Base-by-base conservation (phyloP, 768 basidiomycete genomes). In the Trichaptum fuscoviolaceum region DNA sequence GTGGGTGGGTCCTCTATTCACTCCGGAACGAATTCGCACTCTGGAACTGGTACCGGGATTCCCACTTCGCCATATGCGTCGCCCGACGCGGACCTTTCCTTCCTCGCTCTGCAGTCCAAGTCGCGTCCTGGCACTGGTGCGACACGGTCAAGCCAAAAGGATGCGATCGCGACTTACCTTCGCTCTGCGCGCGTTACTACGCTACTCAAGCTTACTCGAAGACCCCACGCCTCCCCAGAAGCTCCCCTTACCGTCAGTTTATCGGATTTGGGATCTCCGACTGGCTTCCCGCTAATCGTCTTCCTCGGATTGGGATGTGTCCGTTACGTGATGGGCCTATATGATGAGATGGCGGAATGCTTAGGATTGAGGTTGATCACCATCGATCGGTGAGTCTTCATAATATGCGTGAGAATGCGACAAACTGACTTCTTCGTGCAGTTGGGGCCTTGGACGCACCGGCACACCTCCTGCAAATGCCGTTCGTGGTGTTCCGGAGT, bases 231-330 rank as follows among this genome's bases (percentile, higher is more conserved):
- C 26, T 90, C 90, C 26, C 81, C 84, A 66, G 87, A 88, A 71
- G 80, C 86, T 72, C 89, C 92, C 18, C 83, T 94, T 67, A 87
- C 86, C 26, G 90, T 98, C 65, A 96, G 96, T 70, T 81, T 96
- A n/a, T 95, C 96, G 2, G 96, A 99, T 73, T 83, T 98, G 68
- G 96, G 97, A 1, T 85, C 84, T 68, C 83, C 90, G 3, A 85
- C 84, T n/a, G 96, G 96, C 0, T 85, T 87, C 71, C 96, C 96
- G 0, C 85, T 99, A 9, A 79, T 99, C 25, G 85, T 99, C 25
- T 99, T 96, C 75, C 85, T 99, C 68, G 96, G 96, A 1, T 75
- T 99, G 61, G 96, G 96, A 18, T 94, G 93, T 73, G 96, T 99
- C 3, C 85, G 96, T 57, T 95, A 99, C 76, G 84, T 98, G 66